A percentile compares a stretch with the other conserved stretches of the same genome.
phyloP scores from a whole-genome alignment of 768 basidiomycete species.

The Lanmaoa rubissima region DNA sequence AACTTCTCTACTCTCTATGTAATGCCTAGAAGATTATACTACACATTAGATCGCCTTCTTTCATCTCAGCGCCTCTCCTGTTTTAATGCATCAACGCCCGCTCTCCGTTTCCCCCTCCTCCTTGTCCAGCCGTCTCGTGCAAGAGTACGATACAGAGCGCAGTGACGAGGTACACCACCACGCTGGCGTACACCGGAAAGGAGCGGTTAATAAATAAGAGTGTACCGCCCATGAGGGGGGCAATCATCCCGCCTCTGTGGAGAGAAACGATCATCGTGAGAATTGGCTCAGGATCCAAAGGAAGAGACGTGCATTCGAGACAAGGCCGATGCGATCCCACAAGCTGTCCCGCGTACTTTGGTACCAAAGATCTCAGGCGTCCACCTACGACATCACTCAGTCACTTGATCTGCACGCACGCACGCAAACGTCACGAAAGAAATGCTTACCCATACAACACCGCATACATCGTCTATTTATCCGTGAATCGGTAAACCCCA shows the following conservation, averaged over 20 bases:
- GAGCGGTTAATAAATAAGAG: constrained; percentile 66
- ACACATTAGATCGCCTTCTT: background rate
- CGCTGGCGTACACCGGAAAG: constrained; percentile 76
- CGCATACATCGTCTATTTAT: constrained; percentile 73
- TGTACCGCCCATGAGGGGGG: constrained; percentile 73
- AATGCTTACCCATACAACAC: constrained; percentile 63
- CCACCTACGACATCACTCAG: constrained; percentile 42
- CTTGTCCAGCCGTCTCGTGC: constrained; percentile 47
- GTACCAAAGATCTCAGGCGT: constrained; percentile 88
- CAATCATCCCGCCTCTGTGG: constrained; percentile 82
- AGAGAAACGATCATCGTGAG: no score
- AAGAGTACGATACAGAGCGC: constrained; percentile 62
- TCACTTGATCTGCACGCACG: background rate
- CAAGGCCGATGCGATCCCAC: constrained; percentile 83
- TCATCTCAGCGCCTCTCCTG: background rate
- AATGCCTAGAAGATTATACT: background rate
- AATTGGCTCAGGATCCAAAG: no score
- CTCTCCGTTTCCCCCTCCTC: constrained; percentile 17
- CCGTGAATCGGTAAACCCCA: background rate
- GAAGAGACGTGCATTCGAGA: constrained; percentile 66
- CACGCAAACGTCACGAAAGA: background rate
- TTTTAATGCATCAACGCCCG: constrained; percentile 20
- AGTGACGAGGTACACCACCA: constrained; percentile 60
- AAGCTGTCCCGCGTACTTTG: constrained; percentile 83
- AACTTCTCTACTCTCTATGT: background rate